Base-by-base conservation (phyloP, 2,329 filamentous ascomycete genomes). In the Aspergillus versicolor region DNA sequence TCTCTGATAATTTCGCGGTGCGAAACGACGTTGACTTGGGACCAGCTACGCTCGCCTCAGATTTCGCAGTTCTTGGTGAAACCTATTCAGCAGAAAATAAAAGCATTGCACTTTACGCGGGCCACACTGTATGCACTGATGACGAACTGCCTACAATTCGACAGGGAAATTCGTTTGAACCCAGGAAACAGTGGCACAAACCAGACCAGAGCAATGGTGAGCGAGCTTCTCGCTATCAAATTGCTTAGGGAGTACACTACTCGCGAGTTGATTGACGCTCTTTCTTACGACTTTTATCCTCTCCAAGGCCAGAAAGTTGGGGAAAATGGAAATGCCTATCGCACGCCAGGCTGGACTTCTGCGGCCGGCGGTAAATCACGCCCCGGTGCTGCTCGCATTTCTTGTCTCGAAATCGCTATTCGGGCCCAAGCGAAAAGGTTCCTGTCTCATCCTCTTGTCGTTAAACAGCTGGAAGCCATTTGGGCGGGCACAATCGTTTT, bases 401-500 rank as follows among this genome's bases (percentile, higher is more conserved):
- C 92, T 8, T 92, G 92, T 7, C 84, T 97, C 32, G 93, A 97
- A 76, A 88, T 97, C 57, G 92, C 93, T 59, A 97, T 97, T 67
- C 87, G 91, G 64, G 91, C 92, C 19, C 92, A 92, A 61, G 90
- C 93, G 21, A 97, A 97, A 76, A 88, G 91, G 65, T 96, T 97
- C 65, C 81, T 97, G 5, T 89, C 93, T 8, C 92, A 97, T 69
- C 92, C 93, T 0, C 80, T 97, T 3, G 92, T 97, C 0, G 89
- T 97, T 8, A 91, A 95, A 73, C 92, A 97, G 70, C 81, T 97
- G n/a, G 92, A 97, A 73, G 92, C 92, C 44, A 96, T 97, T 60
- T 97, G 93, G 93, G 93, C 91, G 19, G 93, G 93, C 27, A 93
- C 90, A 17, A 94, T 97, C 63, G 92, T 94, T 63, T 97, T 97